Percentiles rank a stretch among this genome's conserved stretches.
Evolutionary conservation across 2,329 filamentous ascomycete genomes (phyloP).

Genomic region (Colletotrichum simmondsii): DNA sequence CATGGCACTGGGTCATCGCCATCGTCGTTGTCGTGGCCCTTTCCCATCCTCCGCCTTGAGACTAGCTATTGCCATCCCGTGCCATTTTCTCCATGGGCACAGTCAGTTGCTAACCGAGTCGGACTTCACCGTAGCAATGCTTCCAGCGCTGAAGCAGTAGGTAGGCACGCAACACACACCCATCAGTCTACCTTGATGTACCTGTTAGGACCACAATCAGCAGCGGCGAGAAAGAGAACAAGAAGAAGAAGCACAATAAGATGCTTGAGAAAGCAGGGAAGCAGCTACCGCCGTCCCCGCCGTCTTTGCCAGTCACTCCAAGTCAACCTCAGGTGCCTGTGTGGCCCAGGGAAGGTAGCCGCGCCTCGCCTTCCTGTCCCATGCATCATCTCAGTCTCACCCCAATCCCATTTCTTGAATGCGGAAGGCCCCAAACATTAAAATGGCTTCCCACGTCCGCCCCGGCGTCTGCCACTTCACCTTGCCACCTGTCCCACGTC

Average conservation of each 20-base stretch:
- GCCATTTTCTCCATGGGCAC: conserved; percentile 15
- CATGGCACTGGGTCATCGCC: background rate
- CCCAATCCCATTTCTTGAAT: background rate
- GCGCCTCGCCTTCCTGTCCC: background rate
- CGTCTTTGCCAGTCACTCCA: background rate
- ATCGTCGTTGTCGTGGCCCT: background rate
- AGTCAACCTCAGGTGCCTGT: too few species aligned
- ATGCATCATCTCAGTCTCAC: background rate
- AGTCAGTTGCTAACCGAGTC: background rate
- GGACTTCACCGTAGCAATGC: background rate
- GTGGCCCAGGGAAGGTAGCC: background rate
- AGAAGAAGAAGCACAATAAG: background rate
- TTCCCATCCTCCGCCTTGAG: background rate
- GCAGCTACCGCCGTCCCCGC: background rate
- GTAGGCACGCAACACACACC: background rate
- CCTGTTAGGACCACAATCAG: background rate
- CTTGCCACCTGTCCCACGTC: background rate
- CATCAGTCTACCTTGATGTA: background rate
- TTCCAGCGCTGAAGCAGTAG: background rate
- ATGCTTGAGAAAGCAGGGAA: background rate
- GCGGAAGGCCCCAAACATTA: background rate
- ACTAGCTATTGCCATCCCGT: conserved; percentile 1
- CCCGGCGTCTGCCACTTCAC: background rate
- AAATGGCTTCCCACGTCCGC: conserved; percentile 24
- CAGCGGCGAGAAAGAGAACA: background rate